A percentile compares a stretch with the other conserved stretches of the same genome.
phyloP scores from a whole-genome alignment of 805 yeast genomes.

The Starmerella apis region DNA sequence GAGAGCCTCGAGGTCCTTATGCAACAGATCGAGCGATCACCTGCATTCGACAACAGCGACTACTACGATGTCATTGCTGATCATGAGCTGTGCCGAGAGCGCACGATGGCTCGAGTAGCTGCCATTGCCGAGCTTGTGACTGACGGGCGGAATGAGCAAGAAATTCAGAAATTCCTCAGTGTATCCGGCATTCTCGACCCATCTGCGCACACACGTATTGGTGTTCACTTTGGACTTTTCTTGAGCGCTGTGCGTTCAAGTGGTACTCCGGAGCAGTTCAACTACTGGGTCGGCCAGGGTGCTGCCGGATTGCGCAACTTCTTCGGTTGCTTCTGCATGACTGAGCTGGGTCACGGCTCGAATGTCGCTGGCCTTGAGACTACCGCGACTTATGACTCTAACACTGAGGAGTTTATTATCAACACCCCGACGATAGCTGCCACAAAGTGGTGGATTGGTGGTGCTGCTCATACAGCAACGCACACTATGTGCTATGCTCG shows the following conservation, averaged over 20 bases:
- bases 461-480: conserved; percentile 90
- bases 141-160: conserved; percentile 27
- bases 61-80: conserved; percentile 40
- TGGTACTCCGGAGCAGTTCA: conserved; percentile 74
- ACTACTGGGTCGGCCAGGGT: conserved; percentile 68
- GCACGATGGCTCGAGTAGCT: conserved; percentile 28
- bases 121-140: conserved; percentile 26
- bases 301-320: conserved; percentile 32
- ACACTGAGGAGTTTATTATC: conserved; percentile 56
- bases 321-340: conserved; percentile 88
- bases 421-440: conserved; percentile 88
- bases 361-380: conserved; percentile 90
- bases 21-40: conserved; percentile 44
- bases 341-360: conserved; percentile 87
- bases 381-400: conserved; percentile 67
- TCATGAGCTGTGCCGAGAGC: conserved; percentile 32
- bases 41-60: conserved; percentile 37
- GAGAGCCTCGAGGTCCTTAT: conserved; percentile 33
- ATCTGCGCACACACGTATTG: conserved; percentile 66
- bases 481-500: conserved; percentile 82
- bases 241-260: conserved; percentile 72
- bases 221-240: conserved; percentile 81
- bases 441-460: conserved; percentile 98
- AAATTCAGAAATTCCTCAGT: conserved; percentile 25
- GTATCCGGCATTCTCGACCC: conserved; percentile 46